A percentile compares a stretch with the other conserved stretches of the same genome.
Evolutionary conservation across 2,329 filamentous ascomycete species (phyloP).

Genomic region (Diaporthe citri): DNA sequence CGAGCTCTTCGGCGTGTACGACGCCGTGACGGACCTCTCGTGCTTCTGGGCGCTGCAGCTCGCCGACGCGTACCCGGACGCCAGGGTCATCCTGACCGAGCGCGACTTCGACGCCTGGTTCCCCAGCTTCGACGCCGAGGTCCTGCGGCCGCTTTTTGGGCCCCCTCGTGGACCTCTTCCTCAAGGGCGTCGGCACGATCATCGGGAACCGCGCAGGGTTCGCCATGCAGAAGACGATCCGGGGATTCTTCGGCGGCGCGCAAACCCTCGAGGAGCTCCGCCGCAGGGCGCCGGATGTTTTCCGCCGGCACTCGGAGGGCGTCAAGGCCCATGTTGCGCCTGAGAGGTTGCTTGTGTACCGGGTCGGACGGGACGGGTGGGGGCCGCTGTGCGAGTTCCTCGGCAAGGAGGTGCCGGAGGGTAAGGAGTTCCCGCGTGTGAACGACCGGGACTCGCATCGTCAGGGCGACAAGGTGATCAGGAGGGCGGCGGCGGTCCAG

Average conservation of each 20-base stretch:
- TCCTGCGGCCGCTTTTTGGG: slow-evolving; percentile 42
- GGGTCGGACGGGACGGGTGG: slow-evolving; percentile 20
- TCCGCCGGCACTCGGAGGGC: neutral
- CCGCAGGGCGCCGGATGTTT: neutral
- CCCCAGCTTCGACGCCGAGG: slow-evolving; percentile 34
- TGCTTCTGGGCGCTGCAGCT: slow-evolving; percentile 39
- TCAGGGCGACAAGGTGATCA: slow-evolving; percentile 18
- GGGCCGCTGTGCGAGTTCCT: slow-evolving; percentile 36
- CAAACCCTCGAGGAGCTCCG: neutral
- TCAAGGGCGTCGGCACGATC: neutral
- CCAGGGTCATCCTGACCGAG: slow-evolving; percentile 41
- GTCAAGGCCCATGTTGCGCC: neutral
- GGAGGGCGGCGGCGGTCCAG: neutral
- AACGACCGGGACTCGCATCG: slow-evolving; percentile 37
- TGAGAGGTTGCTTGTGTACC: slow-evolving; percentile 6
- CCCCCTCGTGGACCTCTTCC: neutral
- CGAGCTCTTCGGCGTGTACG: slow-evolving; percentile 39
- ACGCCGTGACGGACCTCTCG: slow-evolving; percentile 42
- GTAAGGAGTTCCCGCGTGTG: slow-evolving; percentile 33
- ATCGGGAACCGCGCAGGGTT: neutral
- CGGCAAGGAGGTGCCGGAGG: slow-evolving; percentile 14
- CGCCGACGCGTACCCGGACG: slow-evolving; percentile 41
- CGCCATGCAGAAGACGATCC: neutral
- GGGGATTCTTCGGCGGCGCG: slow-evolving; percentile 4
- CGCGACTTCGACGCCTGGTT: slow-evolving; percentile 42